phyloP scores from a whole-genome alignment of 805 yeast species.

The Limtongozyma cylindracea region DNA sequence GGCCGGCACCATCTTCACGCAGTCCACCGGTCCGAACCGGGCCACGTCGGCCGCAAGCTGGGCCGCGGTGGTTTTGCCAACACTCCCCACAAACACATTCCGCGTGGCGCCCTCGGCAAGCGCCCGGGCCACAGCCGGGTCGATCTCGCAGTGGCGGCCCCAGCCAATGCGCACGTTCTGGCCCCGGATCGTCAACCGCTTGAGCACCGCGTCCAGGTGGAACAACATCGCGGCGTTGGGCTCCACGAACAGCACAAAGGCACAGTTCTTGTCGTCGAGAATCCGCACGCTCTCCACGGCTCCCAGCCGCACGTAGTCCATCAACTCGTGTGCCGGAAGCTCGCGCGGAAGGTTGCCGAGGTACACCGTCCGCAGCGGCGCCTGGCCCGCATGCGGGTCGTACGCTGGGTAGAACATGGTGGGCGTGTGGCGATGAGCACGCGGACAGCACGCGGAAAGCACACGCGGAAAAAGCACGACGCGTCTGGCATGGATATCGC shows the following conservation, averaged over 20 bases:
- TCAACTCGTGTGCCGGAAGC: slow-evolving; percentile 52
- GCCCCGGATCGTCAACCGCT: slow-evolving; percentile 55
- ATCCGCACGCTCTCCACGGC: slow-evolving; percentile 59
- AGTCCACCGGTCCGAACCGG: slow-evolving; percentile 65
- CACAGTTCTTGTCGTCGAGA: slow-evolving; percentile 71
- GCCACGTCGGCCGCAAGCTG: slow-evolving; percentile 42
- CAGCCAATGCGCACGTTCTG: slow-evolving; percentile 77
- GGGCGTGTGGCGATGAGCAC: no score
- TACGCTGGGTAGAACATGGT: no score
- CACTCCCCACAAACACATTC: slow-evolving; percentile 72
- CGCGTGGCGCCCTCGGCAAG: slow-evolving; percentile 83
- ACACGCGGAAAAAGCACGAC: no score
- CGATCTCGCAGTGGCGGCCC: slow-evolving; percentile 65
- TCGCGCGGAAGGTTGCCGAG: slow-evolving; percentile 75
- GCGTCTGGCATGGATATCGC: no score
- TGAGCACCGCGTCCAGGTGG: slow-evolving; percentile 81
- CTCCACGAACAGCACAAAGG: slow-evolving; percentile 73
- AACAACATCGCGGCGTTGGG: slow-evolving; percentile 73
- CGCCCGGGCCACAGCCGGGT: slow-evolving; percentile 48
- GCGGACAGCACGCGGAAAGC: no score
- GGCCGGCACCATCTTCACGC: slow-evolving; percentile 52
- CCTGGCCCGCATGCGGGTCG: no score
- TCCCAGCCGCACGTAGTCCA: slow-evolving; percentile 83
- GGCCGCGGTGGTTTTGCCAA: slow-evolving; percentile 29
- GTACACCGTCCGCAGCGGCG: slow-evolving; percentile 43